Conservation (phyloP, 352 stramenopile genomes). For the Globisporangium echinulatum region DNA sequence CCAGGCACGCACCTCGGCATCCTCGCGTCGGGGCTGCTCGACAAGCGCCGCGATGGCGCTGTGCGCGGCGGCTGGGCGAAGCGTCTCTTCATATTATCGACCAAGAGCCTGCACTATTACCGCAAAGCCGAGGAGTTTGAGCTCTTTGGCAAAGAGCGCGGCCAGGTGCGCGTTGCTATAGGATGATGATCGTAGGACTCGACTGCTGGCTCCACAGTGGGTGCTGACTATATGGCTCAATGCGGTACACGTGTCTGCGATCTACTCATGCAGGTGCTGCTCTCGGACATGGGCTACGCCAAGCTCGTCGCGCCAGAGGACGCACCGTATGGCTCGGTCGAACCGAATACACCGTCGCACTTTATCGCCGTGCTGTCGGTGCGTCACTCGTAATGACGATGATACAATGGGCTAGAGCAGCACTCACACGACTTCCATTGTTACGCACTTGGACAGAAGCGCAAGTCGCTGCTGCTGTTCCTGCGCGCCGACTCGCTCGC, state of each 20-base stretch:
- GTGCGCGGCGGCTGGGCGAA: conserved; percentile 78
- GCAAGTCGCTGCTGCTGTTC: conserved; percentile 76
- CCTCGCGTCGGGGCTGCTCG: conserved; percentile 61
- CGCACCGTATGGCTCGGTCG: conserved; percentile 62
- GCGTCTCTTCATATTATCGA: conserved; percentile 78
- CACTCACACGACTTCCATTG: background rate
- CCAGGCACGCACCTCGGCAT: conserved; percentile 72
- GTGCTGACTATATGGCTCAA: background rate
- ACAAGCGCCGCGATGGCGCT: conserved; percentile 79
- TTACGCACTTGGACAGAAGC: conserved; percentile 29
- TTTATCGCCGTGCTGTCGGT: conserved; percentile 79
- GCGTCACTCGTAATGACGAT: background rate
- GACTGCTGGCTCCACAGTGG: too few species aligned
- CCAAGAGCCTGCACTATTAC: conserved; percentile 79
- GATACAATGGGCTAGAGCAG: background rate
- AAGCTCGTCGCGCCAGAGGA: conserved; percentile 73
- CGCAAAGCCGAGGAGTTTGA: conserved; percentile 76
- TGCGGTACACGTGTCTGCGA: background rate
- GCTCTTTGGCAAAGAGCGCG: conserved; percentile 80
- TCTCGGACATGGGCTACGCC: conserved; percentile 70
- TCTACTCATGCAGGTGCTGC: conserved; percentile 15
- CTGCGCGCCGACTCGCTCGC: conserved; percentile 69
- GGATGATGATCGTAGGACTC: background rate
- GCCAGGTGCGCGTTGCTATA: conserved; percentile 26
- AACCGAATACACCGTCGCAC: conserved; percentile 44